Conservation (phyloP, 768 basidiomycete genomes). For the Lyophyllum decastes region DNA sequence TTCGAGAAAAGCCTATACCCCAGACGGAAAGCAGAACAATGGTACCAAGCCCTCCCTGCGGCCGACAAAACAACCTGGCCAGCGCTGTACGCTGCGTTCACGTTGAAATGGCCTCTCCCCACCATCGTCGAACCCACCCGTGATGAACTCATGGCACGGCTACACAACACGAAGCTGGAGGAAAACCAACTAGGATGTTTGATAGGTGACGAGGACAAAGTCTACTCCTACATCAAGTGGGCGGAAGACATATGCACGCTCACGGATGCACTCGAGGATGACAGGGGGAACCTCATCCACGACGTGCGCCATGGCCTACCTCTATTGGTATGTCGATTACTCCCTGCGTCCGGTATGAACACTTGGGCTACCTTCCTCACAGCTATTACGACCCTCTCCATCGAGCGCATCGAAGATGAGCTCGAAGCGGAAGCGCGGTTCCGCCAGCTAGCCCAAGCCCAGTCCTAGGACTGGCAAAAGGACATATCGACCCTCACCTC, state of each 20-base stretch:
- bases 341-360: background rate
- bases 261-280: background rate
- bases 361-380: background rate
- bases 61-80: too few relatives aligned
- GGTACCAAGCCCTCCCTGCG: too few relatives aligned
- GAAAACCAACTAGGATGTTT: background rate
- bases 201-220: background rate
- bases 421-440: background rate
- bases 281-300: background rate
- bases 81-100: too few relatives aligned
- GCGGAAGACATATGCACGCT: background rate
- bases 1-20: too few relatives aligned
- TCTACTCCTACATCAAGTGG: constrained; percentile 1
- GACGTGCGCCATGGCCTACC: background rate
- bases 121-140: background rate
- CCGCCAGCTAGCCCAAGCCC: background rate
- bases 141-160: background rate
- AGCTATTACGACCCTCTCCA: background rate
- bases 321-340: background rate
- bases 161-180: background rate
- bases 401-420: background rate
- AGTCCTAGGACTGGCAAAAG: background rate
- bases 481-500: background rate
- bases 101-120: background rate
- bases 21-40: too few relatives aligned